Conservation (phyloP, 2,329 filamentous ascomycete species). For the Colletotrichum echinochloae region DNA sequence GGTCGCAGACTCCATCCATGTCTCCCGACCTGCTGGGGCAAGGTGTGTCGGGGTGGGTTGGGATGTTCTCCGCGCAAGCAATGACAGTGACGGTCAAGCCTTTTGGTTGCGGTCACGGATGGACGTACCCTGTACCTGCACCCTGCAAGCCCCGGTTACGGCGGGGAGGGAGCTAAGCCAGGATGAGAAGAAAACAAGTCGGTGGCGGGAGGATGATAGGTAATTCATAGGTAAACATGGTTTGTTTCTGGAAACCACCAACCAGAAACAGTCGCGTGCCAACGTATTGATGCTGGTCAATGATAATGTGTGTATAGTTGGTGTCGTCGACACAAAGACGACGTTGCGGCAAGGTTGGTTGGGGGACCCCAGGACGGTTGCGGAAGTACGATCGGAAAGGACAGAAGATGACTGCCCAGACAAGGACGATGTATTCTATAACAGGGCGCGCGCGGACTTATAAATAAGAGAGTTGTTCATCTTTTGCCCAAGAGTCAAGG, state of each 20-base stretch:
- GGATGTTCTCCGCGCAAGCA: neutral
- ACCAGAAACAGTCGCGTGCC: slow-evolving; percentile 4
- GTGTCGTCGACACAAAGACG: slow-evolving; percentile 6
- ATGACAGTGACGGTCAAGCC: neutral
- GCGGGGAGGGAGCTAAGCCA: slow-evolving; percentile 19
- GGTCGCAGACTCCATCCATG: slow-evolving; percentile 21
- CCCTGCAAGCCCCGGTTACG: slow-evolving; percentile 18
- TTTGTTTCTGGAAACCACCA: neutral
- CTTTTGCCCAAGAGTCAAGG: neutral
- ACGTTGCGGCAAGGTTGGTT: slow-evolving; percentile 14
- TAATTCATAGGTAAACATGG: neutral
- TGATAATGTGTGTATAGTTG: neutral
- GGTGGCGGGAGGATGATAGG: neutral
- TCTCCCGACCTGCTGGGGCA: slow-evolving; percentile 20
- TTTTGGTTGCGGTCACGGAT: slow-evolving; percentile 19
- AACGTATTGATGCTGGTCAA: neutral
- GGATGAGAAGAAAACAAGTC: slow-evolving; percentile 6
- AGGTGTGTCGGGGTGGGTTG: slow-evolving; percentile 13
- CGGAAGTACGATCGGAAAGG: slow-evolving; percentile 9
- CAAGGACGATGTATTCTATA: neutral
- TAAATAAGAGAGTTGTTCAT: slow-evolving; percentile 22
- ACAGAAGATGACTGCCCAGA: neutral
- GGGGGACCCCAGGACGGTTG: neutral
- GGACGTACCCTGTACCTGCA: slow-evolving; percentile 24
- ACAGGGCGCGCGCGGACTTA: slow-evolving; percentile 5